Conservation (phyloP, 2,329 filamentous ascomycete genomes). For the Colletotrichum sp. region DNA sequence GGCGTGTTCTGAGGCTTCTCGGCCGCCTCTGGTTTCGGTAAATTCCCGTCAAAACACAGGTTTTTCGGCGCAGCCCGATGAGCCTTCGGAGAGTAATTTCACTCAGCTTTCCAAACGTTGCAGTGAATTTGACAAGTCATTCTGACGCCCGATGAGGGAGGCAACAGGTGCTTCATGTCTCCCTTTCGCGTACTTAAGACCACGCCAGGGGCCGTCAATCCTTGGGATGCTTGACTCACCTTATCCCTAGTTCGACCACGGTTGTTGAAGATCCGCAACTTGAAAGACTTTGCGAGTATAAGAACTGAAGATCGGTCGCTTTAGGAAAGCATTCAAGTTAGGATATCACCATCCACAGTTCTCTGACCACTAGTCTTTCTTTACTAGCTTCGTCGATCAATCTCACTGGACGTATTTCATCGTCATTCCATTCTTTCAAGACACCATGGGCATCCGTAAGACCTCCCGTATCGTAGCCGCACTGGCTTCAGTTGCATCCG, state of each 20-base stretch:
- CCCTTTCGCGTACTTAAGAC: not conserved
- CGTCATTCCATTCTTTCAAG: not conserved
- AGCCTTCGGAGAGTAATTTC: not conserved
- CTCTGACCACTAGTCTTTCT: not conserved
- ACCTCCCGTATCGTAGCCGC: conserved; percentile 24
- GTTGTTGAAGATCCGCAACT: not conserved
- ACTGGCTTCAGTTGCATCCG: conserved; percentile 27
- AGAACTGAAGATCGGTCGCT: not conserved
- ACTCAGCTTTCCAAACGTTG: not conserved
- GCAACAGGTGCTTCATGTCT: not conserved
- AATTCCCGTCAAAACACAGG: not conserved
- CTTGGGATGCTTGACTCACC: not conserved
- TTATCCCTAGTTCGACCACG: not conserved
- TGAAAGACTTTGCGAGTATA: not conserved
- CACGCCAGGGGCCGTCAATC: not conserved
- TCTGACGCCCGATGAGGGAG: not conserved
- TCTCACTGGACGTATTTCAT: not conserved
- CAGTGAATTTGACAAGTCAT: not conserved
- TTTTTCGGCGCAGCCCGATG: not conserved
- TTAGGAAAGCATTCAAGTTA: not conserved
- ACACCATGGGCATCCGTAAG: conserved; percentile 27
- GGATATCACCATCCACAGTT: not conserved
- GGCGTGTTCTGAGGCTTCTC: not conserved
- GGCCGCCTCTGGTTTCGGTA: not conserved
- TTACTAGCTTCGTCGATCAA: not conserved